Conservation (phyloP, 306 rosid species). For the Biancaea sappan region DNA sequence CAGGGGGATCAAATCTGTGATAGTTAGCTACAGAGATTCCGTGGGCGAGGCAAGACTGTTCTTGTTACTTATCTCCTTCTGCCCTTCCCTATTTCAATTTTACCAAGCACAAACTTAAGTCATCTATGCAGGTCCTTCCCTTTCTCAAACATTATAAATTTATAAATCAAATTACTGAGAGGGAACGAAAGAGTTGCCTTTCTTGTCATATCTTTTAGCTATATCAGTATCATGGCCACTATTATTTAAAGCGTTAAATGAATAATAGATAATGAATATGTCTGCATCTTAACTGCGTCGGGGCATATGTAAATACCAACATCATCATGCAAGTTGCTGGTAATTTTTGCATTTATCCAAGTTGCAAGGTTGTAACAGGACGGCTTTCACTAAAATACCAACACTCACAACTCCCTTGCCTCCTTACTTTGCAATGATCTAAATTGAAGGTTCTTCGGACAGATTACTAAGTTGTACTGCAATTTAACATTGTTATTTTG, state of each 20-base stretch:
- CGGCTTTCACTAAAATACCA: slow-evolving; percentile 2
- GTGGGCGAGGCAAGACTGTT: slow-evolving; percentile 53
- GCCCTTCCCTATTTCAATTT: neutral
- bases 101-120: neutral
- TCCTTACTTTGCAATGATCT: neutral
- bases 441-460: neutral
- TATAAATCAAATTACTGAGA: no score
- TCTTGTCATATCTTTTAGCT: neutral
- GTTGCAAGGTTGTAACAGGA: slow-evolving; percentile 11
- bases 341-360: neutral
- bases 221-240: neutral
- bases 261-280: neutral
- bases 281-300: neutral
- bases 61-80: neutral
- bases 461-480: neutral
- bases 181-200: neutral
- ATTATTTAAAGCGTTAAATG: neutral
- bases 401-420: neutral
- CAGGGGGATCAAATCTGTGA: slow-evolving; percentile 66
- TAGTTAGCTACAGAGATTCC: slow-evolving; percentile 68
- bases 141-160: neutral
- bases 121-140: neutral
- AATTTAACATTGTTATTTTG: slow-evolving; percentile 8
- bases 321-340: neutral
- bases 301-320: slow-evolving; percentile 4